Percentiles rank a stretch among this genome's conserved stretches.
These are phyloP conservation scores for Leptographium procerum DNA, from an alignment of 2,329 filamentous ascomycete species.

Conservation along the genomic window DNA sequence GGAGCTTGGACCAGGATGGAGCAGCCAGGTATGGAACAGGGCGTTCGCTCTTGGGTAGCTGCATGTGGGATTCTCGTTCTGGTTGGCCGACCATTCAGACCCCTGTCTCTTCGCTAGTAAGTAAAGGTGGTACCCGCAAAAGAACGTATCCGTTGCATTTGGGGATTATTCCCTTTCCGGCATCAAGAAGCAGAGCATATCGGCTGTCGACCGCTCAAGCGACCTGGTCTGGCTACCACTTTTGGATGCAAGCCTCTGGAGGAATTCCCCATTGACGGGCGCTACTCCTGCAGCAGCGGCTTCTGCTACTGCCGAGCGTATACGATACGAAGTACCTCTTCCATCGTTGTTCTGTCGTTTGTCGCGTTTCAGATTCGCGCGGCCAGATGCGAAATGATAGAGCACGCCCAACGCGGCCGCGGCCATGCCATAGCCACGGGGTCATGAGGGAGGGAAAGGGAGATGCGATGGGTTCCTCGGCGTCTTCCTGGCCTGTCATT, in stretches of 20 bases:
- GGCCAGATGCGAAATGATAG: neutral
- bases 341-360: neutral
- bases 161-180: neutral
- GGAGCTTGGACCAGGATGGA: neutral
- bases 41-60: neutral
- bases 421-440: conserved; percentile 1
- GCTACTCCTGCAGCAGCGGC: neutral
- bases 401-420: conserved; percentile 7
- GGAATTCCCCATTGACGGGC: neutral
- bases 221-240: neutral
- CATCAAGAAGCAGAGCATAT: neutral
- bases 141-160: neutral
- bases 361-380: conserved; percentile 6
- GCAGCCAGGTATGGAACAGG: neutral
- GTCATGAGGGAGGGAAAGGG: neutral
- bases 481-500: conserved; percentile 10
- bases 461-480: neutral
- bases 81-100: neutral
- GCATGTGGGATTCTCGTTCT: neutral
- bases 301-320: neutral
- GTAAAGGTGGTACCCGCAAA: neutral
- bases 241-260: neutral
- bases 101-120: neutral
- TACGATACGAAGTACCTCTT: neutral
- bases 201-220: neutral